These are phyloP conservation scores for Chenopodium formosanum DNA, from an alignment of 148 eudicot genomes.

Conservation along the genomic window DNA sequence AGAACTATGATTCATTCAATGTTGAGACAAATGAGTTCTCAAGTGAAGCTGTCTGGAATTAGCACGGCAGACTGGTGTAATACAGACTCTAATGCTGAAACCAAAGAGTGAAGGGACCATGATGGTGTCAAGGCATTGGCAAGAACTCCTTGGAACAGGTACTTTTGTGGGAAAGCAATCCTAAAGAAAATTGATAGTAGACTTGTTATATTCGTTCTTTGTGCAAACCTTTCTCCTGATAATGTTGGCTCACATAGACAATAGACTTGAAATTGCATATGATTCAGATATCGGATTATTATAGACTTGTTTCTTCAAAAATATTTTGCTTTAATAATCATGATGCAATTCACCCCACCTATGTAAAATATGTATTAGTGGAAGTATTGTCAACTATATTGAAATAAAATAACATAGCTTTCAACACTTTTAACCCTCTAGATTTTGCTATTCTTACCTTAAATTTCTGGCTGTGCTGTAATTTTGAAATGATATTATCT, in stretches of 20 bases:
- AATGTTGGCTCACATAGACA: not conserved
- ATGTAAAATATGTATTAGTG: not conserved
- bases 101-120: not conserved
- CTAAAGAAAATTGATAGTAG: not conserved
- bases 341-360: not conserved
- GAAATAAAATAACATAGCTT: not conserved
- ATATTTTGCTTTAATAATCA: not conserved
- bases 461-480: not conserved
- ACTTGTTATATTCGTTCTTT: not conserved
- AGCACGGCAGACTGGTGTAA: not conserved
- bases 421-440: not conserved
- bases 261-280: not conserved
- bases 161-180: not conserved
- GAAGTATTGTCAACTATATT: not conserved
- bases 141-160: not conserved
- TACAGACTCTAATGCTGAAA: not conserved
- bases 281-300: not conserved
- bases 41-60: conserved; percentile 20
- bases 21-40: conserved; percentile 25
- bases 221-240: not conserved
- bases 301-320: not conserved
- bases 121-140: not conserved
- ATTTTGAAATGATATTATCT: not conserved
- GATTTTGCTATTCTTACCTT: not conserved
- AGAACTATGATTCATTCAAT: conserved; percentile 24